Evolutionary conservation across 176 grass and related monocot species (phyloP), one percentile per base, ranked within the genome.

Genomic region (Cocos nucifera): DNA sequence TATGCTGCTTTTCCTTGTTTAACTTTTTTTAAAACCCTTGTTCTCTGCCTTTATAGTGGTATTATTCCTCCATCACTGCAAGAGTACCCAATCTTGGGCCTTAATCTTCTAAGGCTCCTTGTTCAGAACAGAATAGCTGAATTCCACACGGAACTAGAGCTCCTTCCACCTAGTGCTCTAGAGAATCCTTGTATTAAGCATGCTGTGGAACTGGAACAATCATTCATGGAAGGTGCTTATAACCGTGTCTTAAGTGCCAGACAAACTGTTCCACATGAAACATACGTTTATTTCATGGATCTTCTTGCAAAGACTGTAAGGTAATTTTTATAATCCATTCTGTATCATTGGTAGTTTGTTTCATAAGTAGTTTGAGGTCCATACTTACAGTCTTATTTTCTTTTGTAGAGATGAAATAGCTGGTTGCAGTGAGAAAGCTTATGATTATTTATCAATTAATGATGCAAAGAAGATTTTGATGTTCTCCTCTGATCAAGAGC

Each of bases 51-150:
- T 22, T 39, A 70, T 82, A 95, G 85, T 49, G 82, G 76, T 29
- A 79, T 86, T 44, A 83, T 95, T 57, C 73, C 57, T 67, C 28
- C 78, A 61, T 95, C 82, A 55, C 70, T 28, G 18, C 73, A 89
- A 22, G 82, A 95, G 26, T 86, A 86, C 74, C 85, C 77, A 69
- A 76, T 83, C 57, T 64, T 81, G 70, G 90, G 82, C 19, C 79
- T 95, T 56, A 86, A 95, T 65, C 77, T 95, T 63, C 29, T 95
- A 70, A 85, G 79, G 55, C 73, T 89, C 8, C 68, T 98, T 23
- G 93, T 98, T 44, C 93, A 98, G 81, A 89, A 81, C 65, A 85
- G 71, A 75, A 89, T 86, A 65, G 82, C 82, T 9, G 85, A 95
- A 62, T 89, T 95, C 27, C 90, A 95, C 54, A 83, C 77, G 9